phyloP scores from a whole-genome alignment of 306 rosid genomes.

The Pyrus bretschneideri region DNA sequence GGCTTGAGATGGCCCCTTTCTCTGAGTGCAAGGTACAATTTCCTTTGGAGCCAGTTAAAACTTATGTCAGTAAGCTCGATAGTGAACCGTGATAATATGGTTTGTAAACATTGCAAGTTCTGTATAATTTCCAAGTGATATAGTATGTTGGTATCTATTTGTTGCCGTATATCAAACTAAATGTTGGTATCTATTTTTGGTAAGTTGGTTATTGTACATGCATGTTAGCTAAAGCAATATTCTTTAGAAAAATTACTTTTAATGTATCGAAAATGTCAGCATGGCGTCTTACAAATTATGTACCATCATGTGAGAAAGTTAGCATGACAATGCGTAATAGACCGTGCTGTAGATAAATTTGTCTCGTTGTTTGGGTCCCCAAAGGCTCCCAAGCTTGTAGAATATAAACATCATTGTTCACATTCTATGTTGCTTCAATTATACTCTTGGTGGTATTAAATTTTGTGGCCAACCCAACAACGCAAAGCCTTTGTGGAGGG shows the following conservation, averaged over 20 bases:
- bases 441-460: neutral
- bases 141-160: neutral
- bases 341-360: neutral
- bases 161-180: no score
- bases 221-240: no score
- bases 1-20: rapidly evolving
- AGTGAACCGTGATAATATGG: neutral
- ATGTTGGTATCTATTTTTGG: no score
- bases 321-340: no score
- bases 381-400: neutral
- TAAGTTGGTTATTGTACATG: no score
- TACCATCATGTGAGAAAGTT: no score
- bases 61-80: neutral
- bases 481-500: neutral
- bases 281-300: no score
- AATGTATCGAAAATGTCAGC: no score
- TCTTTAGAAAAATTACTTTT: no score
- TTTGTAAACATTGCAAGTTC: neutral
- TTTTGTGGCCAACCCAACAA: conserved; percentile 2
- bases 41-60: neutral
- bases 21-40: neutral
- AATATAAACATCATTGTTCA: neutral
- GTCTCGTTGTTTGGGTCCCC: neutral
- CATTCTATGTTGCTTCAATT: neutral
- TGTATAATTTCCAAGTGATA: neutral